Evolutionary conservation across 1,284 basidiomycete species (phyloP), one percentile per base, ranked within the genome.

Genomic region (Cystobasidium pallidum): DNA sequence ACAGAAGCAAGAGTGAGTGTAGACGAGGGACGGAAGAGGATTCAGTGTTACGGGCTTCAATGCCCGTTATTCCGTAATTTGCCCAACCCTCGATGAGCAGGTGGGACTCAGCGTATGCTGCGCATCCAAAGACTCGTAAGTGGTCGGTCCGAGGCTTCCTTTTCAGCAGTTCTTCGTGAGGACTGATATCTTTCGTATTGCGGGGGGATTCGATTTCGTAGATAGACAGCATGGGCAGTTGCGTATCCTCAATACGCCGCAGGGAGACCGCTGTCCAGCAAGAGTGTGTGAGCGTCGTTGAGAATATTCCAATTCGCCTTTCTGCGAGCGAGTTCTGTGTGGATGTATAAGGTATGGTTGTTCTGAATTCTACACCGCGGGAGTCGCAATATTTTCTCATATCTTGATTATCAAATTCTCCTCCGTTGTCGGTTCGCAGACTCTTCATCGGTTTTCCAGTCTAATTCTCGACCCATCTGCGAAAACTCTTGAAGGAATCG

Each of bases 321-420:
- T 66, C 65, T 47, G 65, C 65, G 21, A 61, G 26, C 24, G 47
- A 55, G 32, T 66, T 66, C 49, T 66, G 65, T 21, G 32, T 24
- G 26, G 65, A 58, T 24, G 65, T 41, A 51, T 61, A 66, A 34
- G 65, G 61, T 43, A 47, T 64, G 61, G 26, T 64, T 19, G 61
- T 41, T 30, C 21, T 26, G 43, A 24, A 64, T 21, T 64, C 61
- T 19, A 64, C n/a, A 39, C 36, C 36, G 36, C 13, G 36, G 36
- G 36, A 39, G 36, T 39, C 36, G 47, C 47, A 49, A 49, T 49
- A 49, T 49, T 49, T 24, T 49, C 47, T 49, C 47, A 49, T 49
- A 4, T 49, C 47, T 24, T 19, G 4, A 49, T n/a, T 49, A 24
- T 49, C 47, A 49, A 49, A 49, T n/a, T 49, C 24, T 49, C 47